Base-by-base conservation (phyloP, 2,329 filamentous ascomycete species). In the Bertia moriformis region DNA sequence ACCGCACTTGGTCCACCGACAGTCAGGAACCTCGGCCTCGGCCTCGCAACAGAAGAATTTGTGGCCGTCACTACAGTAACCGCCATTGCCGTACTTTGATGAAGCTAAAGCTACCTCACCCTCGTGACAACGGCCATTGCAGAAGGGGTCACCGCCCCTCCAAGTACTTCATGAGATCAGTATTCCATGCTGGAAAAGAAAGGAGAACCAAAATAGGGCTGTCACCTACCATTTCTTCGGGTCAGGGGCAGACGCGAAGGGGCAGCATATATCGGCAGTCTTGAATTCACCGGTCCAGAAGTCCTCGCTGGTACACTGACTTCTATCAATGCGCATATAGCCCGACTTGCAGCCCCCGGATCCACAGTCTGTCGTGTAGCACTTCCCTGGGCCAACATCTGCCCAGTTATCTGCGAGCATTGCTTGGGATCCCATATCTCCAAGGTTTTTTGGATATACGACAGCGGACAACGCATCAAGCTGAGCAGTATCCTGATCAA, bases 41-140 rank as follows among this genome's bases (percentile, higher is more conserved):
- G 38, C 38, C 43, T 52, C 42, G 41, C 52, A 58, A 45, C 52
- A 58, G 38, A 52, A 50, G 4, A 46, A 45, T 29, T 52, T 53
- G 29, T 49, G 45, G 10, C 56, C 51, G 20, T 53, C 49, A 18
- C 4, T 37, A 19, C 44, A 56, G 29, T 49, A 33, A n/a, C 48
- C 30, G 13, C 49, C 49, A 40, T 49, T 46, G 33, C 52, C 50
- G 39, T 48, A 55, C n/a, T 44, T 44, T 39, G 49, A 52, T 17
- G 45, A 47, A 30, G 52, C 44, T 22, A 57, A 41, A 20, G 50
- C 42, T 24, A 58, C 54, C 44, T 60, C 52, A 35, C 48, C 51
- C 33, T 50, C 48, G 30, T 59, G 49, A 37, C 55, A 58, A 38
- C 51, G 50, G 20, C 54, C 50, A 36, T 56, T 56, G 46, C 53